Conservation (phyloP, 805 yeast genomes). For the Lipomyces starkeyi region DNA sequence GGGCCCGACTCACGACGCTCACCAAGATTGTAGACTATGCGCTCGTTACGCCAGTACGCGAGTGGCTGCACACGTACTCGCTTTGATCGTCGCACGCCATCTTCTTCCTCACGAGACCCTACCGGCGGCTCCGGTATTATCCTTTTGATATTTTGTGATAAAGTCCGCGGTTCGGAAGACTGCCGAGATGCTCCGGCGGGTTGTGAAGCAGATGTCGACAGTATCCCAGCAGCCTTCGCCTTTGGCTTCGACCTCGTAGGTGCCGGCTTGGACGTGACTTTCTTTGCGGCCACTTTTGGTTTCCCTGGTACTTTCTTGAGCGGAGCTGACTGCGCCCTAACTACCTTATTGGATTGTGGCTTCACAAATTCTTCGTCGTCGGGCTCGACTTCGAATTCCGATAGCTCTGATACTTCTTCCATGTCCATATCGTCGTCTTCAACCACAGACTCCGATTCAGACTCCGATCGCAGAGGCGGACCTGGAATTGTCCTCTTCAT, state of each 20-base stretch:
- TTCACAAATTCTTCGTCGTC: constrained; percentile 18
- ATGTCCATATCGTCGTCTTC: constrained; percentile 20
- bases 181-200: background rate
- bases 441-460: constrained; percentile 11
- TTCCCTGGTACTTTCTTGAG: background rate
- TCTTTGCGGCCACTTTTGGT: background rate
- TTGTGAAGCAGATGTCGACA: background rate
- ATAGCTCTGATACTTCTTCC: constrained; percentile 18
- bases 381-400: constrained; percentile 15
- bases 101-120: constrained; percentile 7
- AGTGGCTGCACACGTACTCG: constrained; percentile 72
- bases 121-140: background rate
- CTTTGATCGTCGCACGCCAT: constrained; percentile 59
- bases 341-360: background rate
- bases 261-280: background rate
- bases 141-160: background rate
- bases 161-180: background rate
- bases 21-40: constrained; percentile 60
- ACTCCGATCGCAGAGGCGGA: constrained; percentile 2
- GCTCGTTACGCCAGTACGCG: constrained; percentile 85
- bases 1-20: constrained; percentile 31
- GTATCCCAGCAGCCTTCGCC: background rate
- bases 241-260: background rate
- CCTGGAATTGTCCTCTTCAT: background rate
- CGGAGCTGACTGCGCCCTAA: background rate